phyloP scores from a whole-genome alignment of 768 basidiomycete species.

The Trametes villosa region DNA sequence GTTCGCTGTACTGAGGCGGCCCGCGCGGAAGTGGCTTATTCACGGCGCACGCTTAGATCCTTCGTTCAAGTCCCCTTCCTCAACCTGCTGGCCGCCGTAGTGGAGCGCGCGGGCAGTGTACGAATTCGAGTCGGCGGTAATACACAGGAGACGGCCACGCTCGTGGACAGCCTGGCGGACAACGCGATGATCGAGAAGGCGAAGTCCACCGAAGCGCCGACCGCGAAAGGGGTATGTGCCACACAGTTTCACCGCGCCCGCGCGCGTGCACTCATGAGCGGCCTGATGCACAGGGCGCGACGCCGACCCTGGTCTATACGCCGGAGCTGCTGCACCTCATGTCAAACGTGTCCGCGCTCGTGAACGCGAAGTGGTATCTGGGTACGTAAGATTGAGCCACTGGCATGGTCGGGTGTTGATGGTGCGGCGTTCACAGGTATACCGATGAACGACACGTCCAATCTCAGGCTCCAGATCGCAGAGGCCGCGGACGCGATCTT shows the following conservation, averaged over 20 bases:
- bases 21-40: neutral
- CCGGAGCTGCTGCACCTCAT: conserved; percentile 70
- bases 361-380: conserved; percentile 70
- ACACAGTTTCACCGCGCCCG: neutral
- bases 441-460: conserved; percentile 67
- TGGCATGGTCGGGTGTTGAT: neutral
- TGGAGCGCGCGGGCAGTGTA: conserved; percentile 62
- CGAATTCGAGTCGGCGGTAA: conserved; percentile 80
- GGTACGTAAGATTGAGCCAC: conserved; percentile 37
- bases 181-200: conserved; percentile 57
- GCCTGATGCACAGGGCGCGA: conserved; percentile 53
- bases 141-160: conserved; percentile 67
- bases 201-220: conserved; percentile 7
- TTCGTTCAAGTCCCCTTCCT: conserved; percentile 66
- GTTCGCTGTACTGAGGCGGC: neutral
- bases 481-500: conserved; percentile 63
- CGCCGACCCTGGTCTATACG: conserved; percentile 68
- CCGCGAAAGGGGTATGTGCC: neutral
- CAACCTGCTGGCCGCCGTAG: conserved; percentile 79
- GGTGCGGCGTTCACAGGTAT: conserved; percentile 41
- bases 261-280: neutral
- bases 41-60: conserved; percentile 41
- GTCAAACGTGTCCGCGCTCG: conserved; percentile 57
- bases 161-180: conserved; percentile 54
- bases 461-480: conserved; percentile 58